A percentile compares a stretch with the other conserved stretches of the same genome.
Evolutionary conservation across 768 basidiomycete species (phyloP).

Genomic region (Boletus insuetus): DNA sequence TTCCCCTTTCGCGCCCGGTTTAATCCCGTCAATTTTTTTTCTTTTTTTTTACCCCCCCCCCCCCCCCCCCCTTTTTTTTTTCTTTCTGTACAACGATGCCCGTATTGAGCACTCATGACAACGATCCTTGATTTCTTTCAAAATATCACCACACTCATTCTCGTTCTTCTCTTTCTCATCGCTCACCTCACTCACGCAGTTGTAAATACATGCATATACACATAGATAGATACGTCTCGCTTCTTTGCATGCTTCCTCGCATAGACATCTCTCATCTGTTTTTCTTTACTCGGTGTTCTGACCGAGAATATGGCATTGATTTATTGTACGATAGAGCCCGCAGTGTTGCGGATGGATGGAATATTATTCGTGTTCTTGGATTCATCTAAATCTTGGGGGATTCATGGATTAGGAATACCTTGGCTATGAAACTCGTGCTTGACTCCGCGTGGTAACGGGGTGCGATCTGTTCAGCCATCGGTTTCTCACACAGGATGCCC

Average conservation of each 20-base stretch:
- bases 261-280: conserved; percentile 26
- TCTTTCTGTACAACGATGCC: conserved; percentile 14
- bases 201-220: conserved; percentile 39
- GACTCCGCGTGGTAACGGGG: conserved; percentile 18
- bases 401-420: background rate
- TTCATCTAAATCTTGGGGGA: background rate
- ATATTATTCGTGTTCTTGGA: conserved; percentile 31
- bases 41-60: too few relatives aligned
- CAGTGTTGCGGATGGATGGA: conserved; percentile 29
- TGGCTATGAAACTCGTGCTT: conserved; percentile 9
- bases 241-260: conserved; percentile 26
- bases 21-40: too few relatives aligned
- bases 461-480: background rate
- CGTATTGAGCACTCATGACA: conserved; percentile 18
- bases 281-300: conserved; percentile 6
- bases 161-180: conserved; percentile 6
- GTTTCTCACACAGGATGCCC: conserved; percentile 4
- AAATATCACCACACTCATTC: conserved; percentile 26
- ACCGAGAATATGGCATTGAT: conserved; percentile 34
- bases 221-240: conserved; percentile 31
- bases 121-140: conserved; percentile 16
- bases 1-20: too few relatives aligned
- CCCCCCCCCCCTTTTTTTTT: background rate
- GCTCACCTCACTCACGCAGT: conserved; percentile 28
- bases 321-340: conserved; percentile 35